Evolutionary conservation across 2,329 filamentous ascomycete species (phyloP).

Genomic region (Bipolaris bicolor): DNA sequence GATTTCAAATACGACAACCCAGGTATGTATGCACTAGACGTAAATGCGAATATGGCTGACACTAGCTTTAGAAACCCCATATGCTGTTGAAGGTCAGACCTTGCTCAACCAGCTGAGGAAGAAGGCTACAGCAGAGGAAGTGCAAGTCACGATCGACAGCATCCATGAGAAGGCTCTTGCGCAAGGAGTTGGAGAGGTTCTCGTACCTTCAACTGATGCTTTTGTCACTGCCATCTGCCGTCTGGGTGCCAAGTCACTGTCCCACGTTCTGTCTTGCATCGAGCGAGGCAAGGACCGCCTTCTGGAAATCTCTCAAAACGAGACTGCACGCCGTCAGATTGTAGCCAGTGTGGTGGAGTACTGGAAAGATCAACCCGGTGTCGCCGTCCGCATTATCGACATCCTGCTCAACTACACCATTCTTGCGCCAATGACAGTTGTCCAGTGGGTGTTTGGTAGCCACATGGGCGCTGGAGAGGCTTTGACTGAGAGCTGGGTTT

Average conservation of each 20-base stretch:
- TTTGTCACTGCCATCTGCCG: slow-evolving; percentile 93
- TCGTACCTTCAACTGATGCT: slow-evolving; percentile 87
- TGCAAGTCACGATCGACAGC: slow-evolving; percentile 78
- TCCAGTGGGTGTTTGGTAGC: slow-evolving; percentile 86
- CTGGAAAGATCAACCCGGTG: slow-evolving; percentile 90
- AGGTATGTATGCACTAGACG: slow-evolving; percentile 57
- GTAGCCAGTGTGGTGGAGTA: slow-evolving; percentile 89
- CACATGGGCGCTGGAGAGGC: slow-evolving; percentile 67
- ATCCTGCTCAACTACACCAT: slow-evolving; percentile 98
- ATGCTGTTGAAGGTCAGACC: slow-evolving; percentile 82
- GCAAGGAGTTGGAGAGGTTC: slow-evolving; percentile 71
- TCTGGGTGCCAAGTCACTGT: slow-evolving; percentile 93
- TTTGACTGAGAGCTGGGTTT: slow-evolving; percentile 77
- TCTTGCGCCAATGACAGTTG: slow-evolving; percentile 80
- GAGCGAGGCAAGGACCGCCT: slow-evolving; percentile 92
- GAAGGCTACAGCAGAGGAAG: slow-evolving; percentile 84
- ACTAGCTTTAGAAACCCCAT: slow-evolving; percentile 69
- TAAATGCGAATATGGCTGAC: not conserved
- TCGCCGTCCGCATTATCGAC: slow-evolving; percentile 90
- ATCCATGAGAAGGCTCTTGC: slow-evolving; percentile 81
- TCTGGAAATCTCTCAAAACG: slow-evolving; percentile 74
- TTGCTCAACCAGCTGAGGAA: slow-evolving; percentile 78
- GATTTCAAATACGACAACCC: slow-evolving; percentile 88
- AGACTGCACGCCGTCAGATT: slow-evolving; percentile 82
- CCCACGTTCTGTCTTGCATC: slow-evolving; percentile 93